These are phyloP conservation scores for Obelidium mucronatum DNA, from an alignment of 192 early-diverging fungal species.

Conservation along the genomic window DNA sequence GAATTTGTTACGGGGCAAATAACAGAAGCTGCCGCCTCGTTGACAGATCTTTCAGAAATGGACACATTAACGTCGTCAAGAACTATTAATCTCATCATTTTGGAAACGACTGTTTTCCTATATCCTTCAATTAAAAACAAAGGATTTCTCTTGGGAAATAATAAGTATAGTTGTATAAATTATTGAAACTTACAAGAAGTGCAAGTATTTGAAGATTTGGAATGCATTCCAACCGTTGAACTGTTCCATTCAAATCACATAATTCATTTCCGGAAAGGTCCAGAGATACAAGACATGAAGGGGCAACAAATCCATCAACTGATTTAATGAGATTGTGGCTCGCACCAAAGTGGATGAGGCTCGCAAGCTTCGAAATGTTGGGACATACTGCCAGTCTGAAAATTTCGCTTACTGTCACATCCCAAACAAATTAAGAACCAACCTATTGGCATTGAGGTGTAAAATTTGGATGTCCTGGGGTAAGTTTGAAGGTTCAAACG, in stretches of 20 bases:
- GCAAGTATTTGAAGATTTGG: constrained; percentile 38
- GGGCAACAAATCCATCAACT: constrained; percentile 5
- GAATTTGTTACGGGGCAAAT: background rate
- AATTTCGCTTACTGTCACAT: too few species aligned
- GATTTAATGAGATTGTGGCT: constrained; percentile 40
- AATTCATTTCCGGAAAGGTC: constrained; percentile 43
- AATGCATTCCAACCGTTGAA: constrained; percentile 14
- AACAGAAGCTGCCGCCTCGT: background rate
- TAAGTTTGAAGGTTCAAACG: constrained; percentile 30
- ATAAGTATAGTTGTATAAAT: too few species aligned
- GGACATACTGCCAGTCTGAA: constrained; percentile 28
- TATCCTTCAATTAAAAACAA: constrained; percentile 31
- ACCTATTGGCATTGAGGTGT: constrained; percentile 50
- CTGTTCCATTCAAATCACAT: constrained; percentile 25
- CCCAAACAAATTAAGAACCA: background rate
- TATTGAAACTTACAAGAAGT: constrained; percentile 34
- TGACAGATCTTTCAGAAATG: constrained; percentile 8
- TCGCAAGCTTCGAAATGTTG: constrained; percentile 20
- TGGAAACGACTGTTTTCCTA: constrained; percentile 20
- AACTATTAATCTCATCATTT: constrained; percentile 12
- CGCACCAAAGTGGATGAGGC: constrained; percentile 41
- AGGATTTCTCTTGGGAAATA: constrained; percentile 30
- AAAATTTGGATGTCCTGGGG: constrained; percentile 36
- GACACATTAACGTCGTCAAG: constrained; percentile 34
- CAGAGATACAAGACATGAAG: constrained; percentile 22